Evolutionary conservation across 257 asterid species (phyloP).

Genomic region (Phtheirospermum japonicum): DNA sequence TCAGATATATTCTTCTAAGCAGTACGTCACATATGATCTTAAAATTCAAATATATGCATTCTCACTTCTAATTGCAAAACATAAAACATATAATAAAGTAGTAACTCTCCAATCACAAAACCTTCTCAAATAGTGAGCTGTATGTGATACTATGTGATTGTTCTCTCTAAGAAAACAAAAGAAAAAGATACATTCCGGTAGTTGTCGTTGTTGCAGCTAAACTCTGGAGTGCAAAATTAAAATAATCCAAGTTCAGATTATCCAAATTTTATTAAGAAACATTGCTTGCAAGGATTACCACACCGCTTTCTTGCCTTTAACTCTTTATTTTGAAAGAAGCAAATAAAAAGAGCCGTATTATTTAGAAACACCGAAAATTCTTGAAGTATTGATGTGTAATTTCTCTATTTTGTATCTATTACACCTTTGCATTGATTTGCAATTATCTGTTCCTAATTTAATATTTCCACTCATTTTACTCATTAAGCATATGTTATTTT

Average conservation of each 20-base stretch:
- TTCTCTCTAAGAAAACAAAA: no score
- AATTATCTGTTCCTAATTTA: neutral
- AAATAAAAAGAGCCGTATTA: neutral
- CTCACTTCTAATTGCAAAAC: no score
- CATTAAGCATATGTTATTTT: neutral
- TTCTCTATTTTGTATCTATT: neutral
- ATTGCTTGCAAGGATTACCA: slow-evolving; percentile 28
- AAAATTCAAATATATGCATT: no score
- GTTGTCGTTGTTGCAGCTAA: no score
- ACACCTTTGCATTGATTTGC: neutral
- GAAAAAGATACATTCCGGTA: no score
- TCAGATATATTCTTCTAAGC: no score
- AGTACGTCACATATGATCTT: no score
- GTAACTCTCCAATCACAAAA: no score
- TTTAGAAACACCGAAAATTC: neutral
- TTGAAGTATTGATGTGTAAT: neutral
- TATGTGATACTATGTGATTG: no score
- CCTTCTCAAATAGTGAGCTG: no score
- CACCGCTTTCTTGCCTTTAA: slow-evolving; percentile 17
- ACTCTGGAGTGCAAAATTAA: neutral
- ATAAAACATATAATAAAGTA: no score
- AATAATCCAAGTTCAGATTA: neutral
- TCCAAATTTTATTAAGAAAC: neutral
- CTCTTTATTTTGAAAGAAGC: neutral
- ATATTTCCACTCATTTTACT: neutral